Conservation (phyloP, 2,329 filamentous ascomycete genomes). For the Monilinia polystroma region DNA sequence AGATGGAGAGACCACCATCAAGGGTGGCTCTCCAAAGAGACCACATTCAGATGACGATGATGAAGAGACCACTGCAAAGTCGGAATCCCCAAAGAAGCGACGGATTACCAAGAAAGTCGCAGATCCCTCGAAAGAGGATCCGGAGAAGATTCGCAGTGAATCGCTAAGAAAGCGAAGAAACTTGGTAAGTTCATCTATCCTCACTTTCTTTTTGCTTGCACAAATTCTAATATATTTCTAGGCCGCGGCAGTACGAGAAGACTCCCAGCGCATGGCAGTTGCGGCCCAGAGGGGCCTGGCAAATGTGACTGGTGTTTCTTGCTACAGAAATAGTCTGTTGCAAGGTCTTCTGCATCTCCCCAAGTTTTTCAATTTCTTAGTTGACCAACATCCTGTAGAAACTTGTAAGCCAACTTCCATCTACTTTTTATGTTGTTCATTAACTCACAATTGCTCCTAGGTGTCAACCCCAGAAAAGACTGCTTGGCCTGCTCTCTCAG, state of each 20-base stretch:
- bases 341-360: constrained; percentile 41
- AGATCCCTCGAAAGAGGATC: constrained; percentile 8
- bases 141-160: constrained; percentile 8
- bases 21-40: neutral
- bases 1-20: neutral
- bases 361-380: constrained; percentile 39
- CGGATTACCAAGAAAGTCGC: neutral
- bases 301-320: constrained; percentile 36
- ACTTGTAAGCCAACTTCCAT: constrained; percentile 27
- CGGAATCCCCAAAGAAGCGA: neutral
- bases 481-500: constrained; percentile 27
- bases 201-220: neutral
- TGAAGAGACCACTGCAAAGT: neutral
- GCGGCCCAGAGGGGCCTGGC: constrained; percentile 35
- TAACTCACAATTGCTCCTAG: constrained; percentile 1
- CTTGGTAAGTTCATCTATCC: neutral
- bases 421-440: neutral
- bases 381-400: constrained; percentile 31
- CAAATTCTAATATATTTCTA: neutral
- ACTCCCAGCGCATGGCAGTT: constrained; percentile 31
- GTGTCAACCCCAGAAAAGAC: constrained; percentile 3
- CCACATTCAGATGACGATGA: neutral
- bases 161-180: constrained; percentile 12
- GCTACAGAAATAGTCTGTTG: constrained; percentile 40
- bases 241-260: constrained; percentile 15